A percentile compares a stretch with the other conserved stretches of the same genome.
These are phyloP conservation scores for Limnanthes douglasii DNA, from an alignment of 345 rosid species.

Conservation along the genomic window DNA sequence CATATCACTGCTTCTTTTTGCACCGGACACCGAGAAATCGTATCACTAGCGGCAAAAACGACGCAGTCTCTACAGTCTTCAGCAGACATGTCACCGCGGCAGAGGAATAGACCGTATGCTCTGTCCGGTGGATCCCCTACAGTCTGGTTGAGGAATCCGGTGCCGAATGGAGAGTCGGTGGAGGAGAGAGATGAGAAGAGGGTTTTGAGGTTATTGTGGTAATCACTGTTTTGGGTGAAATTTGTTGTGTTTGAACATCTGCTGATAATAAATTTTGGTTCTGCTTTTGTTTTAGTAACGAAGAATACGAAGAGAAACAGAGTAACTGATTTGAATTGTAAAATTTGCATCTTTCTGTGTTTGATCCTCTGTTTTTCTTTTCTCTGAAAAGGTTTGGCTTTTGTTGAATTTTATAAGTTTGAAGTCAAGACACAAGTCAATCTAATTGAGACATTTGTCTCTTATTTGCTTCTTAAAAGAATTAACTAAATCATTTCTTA, in stretches of 20 bases:
- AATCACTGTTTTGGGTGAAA: slow-evolving; percentile 8
- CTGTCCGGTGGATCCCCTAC: slow-evolving; percentile 2
- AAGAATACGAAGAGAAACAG: too few relatives aligned
- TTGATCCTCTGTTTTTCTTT: too few relatives aligned
- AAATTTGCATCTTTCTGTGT: too few relatives aligned
- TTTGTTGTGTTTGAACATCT: slow-evolving; percentile 5
- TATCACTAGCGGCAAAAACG: neutral
- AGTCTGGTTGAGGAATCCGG: slow-evolving; percentile 8
- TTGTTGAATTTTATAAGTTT: too few relatives aligned
- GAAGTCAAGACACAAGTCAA: too few relatives aligned
- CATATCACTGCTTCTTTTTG: slow-evolving; percentile 4
- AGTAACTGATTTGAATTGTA: too few relatives aligned
- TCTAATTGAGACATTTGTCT: too few relatives aligned
- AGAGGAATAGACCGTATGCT: slow-evolving; percentile 13
- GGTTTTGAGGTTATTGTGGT: neutral
- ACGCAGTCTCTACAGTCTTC: slow-evolving; percentile 9
- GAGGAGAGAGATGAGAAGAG: slow-evolving; percentile 10
- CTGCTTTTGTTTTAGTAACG: too few relatives aligned
- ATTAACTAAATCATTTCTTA: too few relatives aligned
- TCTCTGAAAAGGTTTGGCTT: too few relatives aligned
- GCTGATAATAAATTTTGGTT: neutral
- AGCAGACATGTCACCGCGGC: slow-evolving; percentile 14
- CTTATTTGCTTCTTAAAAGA: too few relatives aligned
- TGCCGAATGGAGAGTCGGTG: slow-evolving; percentile 3
- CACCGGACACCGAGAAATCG: slow-evolving; percentile 4